phyloP scores from a whole-genome alignment of 2,329 filamentous ascomycete species.

The Fusarium temperatum region DNA sequence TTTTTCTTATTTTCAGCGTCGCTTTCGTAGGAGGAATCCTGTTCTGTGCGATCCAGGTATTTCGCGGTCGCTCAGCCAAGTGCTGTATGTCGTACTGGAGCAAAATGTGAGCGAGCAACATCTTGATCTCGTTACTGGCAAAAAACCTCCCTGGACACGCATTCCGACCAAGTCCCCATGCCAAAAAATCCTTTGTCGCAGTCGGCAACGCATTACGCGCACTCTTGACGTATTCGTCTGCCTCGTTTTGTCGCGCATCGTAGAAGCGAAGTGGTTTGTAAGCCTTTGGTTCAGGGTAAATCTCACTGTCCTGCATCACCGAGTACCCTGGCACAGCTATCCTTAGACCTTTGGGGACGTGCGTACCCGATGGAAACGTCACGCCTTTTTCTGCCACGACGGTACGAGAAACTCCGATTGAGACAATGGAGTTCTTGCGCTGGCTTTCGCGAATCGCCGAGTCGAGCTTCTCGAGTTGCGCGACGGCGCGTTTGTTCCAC shows the following conservation, averaged over 20 bases:
- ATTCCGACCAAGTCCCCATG: not conserved
- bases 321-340: slow-evolving; percentile 6
- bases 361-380: not conserved
- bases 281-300: not conserved
- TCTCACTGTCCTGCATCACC: not conserved
- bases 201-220: not conserved
- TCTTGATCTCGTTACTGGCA: slow-evolving; percentile 1
- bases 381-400: not conserved
- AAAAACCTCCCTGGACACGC: slow-evolving; percentile 4
- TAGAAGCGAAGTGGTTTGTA: slow-evolving; percentile 3
- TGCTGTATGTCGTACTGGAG: not conserved
- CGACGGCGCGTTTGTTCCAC: not conserved
- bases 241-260: not conserved
- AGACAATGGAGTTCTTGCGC: slow-evolving; percentile 5
- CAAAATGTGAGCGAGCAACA: not conserved
- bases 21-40: slow-evolving; percentile 6
- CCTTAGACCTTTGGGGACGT: not conserved
- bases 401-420: not conserved
- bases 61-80: not conserved
- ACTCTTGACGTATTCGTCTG: not conserved
- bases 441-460: slow-evolving; percentile 16
- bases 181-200: not conserved
- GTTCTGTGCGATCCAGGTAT: slow-evolving; percentile 9
- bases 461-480: slow-evolving; percentile 4
- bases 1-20: not conserved